These are phyloP conservation scores for Penicillium sp. DNA, from an alignment of 2,329 filamentous ascomycete genomes.

Conservation along the genomic window DNA sequence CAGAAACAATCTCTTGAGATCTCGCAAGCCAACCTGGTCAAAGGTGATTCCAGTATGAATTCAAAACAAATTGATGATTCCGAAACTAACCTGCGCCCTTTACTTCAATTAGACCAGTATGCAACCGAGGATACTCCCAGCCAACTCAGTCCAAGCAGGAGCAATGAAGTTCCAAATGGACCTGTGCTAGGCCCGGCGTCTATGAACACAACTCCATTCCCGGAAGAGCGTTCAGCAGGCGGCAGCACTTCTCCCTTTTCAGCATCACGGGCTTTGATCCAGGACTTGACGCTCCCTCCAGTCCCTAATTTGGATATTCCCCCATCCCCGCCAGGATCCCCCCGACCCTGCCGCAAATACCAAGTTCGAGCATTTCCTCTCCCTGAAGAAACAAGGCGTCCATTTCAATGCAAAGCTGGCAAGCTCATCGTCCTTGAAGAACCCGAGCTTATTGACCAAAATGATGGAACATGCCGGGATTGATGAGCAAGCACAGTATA, in stretches of 20 bases:
- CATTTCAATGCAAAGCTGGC: conserved; percentile 65
- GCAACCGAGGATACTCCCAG: not conserved
- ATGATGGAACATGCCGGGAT: conserved; percentile 61
- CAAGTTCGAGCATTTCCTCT: conserved; percentile 61
- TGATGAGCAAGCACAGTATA: conserved; percentile 54
- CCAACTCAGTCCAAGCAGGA: not conserved
- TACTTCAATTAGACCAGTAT: not conserved
- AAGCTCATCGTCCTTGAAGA: conserved; percentile 57
- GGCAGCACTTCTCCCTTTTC: conserved; percentile 50
- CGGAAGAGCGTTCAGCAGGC: conserved; percentile 9
- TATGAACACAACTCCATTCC: conserved; percentile 19
- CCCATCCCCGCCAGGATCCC: conserved; percentile 47
- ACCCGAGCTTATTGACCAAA: conserved; percentile 58
- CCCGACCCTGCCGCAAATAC: conserved; percentile 48
- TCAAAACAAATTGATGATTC: not conserved
- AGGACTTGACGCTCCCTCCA: conserved; percentile 56
- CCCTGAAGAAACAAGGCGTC: conserved; percentile 60
- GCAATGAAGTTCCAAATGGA: conserved; percentile 21
- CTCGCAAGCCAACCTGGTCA: conserved; percentile 1
- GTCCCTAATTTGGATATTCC: conserved; percentile 47
- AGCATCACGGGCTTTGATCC: conserved; percentile 50
- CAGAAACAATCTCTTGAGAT: not conserved
- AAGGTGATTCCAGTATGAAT: conserved; percentile 6
- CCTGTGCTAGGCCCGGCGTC: conserved; percentile 41
- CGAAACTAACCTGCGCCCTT: not conserved